Conservation (phyloP, 148 eudicot species). For the Arctostaphylos glauca region DNA sequence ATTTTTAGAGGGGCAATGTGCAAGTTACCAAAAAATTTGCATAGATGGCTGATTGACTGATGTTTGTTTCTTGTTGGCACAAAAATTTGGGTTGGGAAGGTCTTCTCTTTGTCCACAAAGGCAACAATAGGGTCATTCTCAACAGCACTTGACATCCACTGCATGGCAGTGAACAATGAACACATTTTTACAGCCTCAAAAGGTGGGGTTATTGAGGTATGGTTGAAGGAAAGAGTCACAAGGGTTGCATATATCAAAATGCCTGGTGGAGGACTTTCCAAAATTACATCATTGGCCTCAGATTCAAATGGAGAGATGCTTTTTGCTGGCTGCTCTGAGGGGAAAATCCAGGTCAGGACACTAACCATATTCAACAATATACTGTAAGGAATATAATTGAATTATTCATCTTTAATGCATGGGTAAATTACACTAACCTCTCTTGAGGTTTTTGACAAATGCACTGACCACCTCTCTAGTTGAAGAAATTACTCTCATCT, state of each 20-base stretch:
- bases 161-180: slow-evolving; percentile 39
- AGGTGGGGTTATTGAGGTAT: slow-evolving; percentile 43
- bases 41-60: slow-evolving; percentile 9
- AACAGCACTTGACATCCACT: slow-evolving; percentile 37
- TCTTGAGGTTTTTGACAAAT: too few relatives aligned
- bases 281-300: slow-evolving; percentile 33
- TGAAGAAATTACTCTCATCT: too few relatives aligned
- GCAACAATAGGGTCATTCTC: slow-evolving; percentile 38
- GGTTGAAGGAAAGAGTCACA: slow-evolving; percentile 44
- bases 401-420: too few relatives aligned
- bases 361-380: not conserved
- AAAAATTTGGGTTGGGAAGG: slow-evolving; percentile 25
- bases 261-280: slow-evolving; percentile 27
- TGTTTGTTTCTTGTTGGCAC: not conserved
- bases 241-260: slow-evolving; percentile 41
- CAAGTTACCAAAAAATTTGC: not conserved
- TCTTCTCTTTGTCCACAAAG: slow-evolving; percentile 44
- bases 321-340: slow-evolving; percentile 46
- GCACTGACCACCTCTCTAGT: too few relatives aligned
- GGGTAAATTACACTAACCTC: too few relatives aligned
- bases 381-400: not conserved
- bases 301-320: slow-evolving; percentile 51
- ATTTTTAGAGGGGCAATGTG: too few relatives aligned
- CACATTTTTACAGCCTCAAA: slow-evolving; percentile 45
- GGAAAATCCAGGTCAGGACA: slow-evolving; percentile 43